These are phyloP conservation scores for Amylocarpus encephaloides DNA, from an alignment of 2,329 filamentous ascomycete genomes.

Conservation along the genomic window DNA sequence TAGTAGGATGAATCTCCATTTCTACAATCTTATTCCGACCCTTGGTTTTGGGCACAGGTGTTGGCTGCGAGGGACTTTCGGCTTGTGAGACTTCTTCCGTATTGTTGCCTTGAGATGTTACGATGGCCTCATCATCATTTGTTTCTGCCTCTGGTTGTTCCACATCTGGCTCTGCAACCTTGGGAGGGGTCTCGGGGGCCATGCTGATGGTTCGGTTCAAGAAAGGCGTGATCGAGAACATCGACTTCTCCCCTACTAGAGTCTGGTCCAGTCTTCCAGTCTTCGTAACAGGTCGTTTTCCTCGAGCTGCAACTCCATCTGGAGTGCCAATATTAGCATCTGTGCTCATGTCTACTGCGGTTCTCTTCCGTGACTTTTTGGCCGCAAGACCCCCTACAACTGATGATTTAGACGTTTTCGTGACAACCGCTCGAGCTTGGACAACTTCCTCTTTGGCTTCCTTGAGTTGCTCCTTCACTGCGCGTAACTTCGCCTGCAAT, in stretches of 20 bases:
- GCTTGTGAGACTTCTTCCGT: constrained; percentile 4
- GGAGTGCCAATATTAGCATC: constrained; percentile 45
- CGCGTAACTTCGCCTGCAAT: constrained; percentile 41
- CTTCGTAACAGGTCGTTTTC: constrained; percentile 42
- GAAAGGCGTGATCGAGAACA: constrained; percentile 91
- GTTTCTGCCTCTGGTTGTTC: constrained; percentile 9
- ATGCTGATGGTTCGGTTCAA: constrained; percentile 67
- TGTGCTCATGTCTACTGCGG: constrained; percentile 36
- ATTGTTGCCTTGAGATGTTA: background rate
- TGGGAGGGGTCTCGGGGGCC: constrained; percentile 33
- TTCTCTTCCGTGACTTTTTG: constrained; percentile 36
- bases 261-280: constrained; percentile 52
- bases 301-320: constrained; percentile 39
- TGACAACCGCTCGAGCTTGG: constrained; percentile 32
- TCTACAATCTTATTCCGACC: constrained; percentile 13
- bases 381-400: constrained; percentile 18
- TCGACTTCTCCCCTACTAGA: constrained; percentile 75
- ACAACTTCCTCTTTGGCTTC: constrained; percentile 45
- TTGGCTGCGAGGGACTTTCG: constrained; percentile 2
- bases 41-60: constrained; percentile 15
- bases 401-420: constrained; percentile 11
- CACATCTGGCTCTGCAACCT: constrained; percentile 9
- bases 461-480: constrained; percentile 67
- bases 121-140: background rate
- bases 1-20: constrained; percentile 26